Percentiles rank a stretch among this genome's conserved stretches.
Conservation (phyloP, 192 early-diverging fungal species). For the Rhizophagus clarus region DNA sequence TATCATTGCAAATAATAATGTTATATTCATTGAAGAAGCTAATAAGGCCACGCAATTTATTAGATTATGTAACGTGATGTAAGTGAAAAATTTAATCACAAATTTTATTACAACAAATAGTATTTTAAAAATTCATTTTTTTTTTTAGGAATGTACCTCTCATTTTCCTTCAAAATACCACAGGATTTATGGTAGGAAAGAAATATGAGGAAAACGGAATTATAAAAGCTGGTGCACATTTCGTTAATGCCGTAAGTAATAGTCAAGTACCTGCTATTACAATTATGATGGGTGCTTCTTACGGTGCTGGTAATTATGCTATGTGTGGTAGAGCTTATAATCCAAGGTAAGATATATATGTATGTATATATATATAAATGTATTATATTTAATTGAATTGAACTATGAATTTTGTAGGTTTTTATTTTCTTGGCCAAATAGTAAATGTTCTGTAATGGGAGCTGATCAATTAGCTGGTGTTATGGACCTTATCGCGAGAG, state of each 20-base stretch:
- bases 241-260: constrained; percentile 71
- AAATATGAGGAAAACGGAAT: constrained; percentile 69
- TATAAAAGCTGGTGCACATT: constrained; percentile 67
- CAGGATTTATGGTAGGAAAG: constrained; percentile 74
- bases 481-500: constrained; percentile 67
- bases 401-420: constrained; percentile 43
- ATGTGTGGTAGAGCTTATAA: constrained; percentile 69
- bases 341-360: constrained; percentile 43
- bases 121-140: not conserved
- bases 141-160: constrained; percentile 54
- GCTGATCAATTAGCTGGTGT: constrained; percentile 70
- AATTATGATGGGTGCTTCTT: constrained; percentile 68
- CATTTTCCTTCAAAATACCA: constrained; percentile 68
- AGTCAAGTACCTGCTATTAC: constrained; percentile 59
- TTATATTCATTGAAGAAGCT: constrained; percentile 63
- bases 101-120: not conserved
- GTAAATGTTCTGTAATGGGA: constrained; percentile 69
- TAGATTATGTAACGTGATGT: constrained; percentile 63
- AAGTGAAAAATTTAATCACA: not conserved
- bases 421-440: constrained; percentile 73
- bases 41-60: constrained; percentile 75
- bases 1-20: constrained; percentile 68
- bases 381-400: not conserved
- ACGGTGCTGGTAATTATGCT: constrained; percentile 73
- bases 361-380: not conserved